Base-by-base conservation (phyloP, 31 red algal species). In the Bonnemaisonia californica region DNA sequence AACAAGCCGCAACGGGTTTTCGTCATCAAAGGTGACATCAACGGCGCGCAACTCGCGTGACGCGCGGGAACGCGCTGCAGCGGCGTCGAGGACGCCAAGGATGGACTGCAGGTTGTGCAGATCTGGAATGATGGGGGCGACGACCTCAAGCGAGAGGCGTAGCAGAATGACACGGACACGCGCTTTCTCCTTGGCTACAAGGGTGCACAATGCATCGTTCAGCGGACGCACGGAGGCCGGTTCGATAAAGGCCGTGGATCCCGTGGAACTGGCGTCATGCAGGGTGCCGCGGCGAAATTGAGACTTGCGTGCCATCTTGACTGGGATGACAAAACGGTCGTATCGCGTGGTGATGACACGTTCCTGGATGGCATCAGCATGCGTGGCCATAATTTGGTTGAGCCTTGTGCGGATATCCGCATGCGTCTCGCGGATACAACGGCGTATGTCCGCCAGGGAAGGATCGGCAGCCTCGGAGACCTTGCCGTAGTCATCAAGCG, bases 251-350 rank as follows among this genome's bases (percentile, higher is more conserved):
- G 93, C 60, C 26, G 95, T 95, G 11, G 24, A 66, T 16, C 95
- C 95, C 37, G 88, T 78, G 8, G 83, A 51, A 45, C 81, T 88
- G 4, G 76, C 82, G 84, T 98, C 95, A 60, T 98, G 95, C 31
- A 98, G 87, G 54, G 89, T 74, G 26, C 88, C 91, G 21, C 69
- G 59, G 30, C 62, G 63, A 58, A 98, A 84, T 16, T 37, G 29
- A 38, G 48, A 57, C 31, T 92, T 91, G 16, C 41, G 62, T 8
- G 48, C 38, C 35, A 77, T 85, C 73, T 98, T 98, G 42, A 98
- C 95, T 22, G 92, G 76, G 21, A 98, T 74, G 23, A 98, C 95
- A 65, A 81, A 84, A 26, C 95, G 85, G 31, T 92, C 95, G 64
- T 92, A 98, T 8, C 95, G 87, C 28, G 64, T 57, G 23, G 88